These are phyloP conservation scores for Paraglomus brasilianum DNA, from an alignment of 192 early-diverging fungal genomes.

Conservation along the genomic window DNA sequence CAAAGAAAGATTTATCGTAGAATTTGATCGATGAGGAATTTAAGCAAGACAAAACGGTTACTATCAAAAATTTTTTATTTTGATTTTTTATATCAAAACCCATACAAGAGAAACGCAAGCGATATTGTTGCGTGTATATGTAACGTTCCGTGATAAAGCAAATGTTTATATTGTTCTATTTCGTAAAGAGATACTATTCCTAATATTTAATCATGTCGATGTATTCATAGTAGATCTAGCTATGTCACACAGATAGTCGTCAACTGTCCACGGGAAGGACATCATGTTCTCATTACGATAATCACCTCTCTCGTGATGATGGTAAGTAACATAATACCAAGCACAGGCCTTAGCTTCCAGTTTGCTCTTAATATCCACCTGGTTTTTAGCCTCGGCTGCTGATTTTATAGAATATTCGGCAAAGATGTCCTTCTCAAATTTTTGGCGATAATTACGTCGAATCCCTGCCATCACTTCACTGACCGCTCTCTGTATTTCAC, in stretches of 20 bases:
- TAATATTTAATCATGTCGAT: no score
- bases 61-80: no score
- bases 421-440: constrained; percentile 52
- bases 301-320: constrained; percentile 36
- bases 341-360: constrained; percentile 57
- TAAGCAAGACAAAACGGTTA: no score
- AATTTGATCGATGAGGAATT: constrained; percentile 74
- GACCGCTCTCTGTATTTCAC: constrained; percentile 53
- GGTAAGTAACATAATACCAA: constrained; percentile 75
- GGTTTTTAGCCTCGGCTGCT: constrained; percentile 30
- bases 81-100: no score
- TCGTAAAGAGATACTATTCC: no score
- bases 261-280: constrained; percentile 53
- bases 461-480: constrained; percentile 38
- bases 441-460: constrained; percentile 40
- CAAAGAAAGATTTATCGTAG: constrained; percentile 77
- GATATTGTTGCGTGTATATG: no score
- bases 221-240: no score
- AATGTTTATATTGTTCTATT: no score
- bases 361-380: constrained; percentile 17
- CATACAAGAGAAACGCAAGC: no score
- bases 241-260: constrained; percentile 45
- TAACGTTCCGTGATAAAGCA: no score
- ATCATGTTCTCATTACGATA: constrained; percentile 35
- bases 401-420: no score